Conservation (phyloP, 2,329 filamentous ascomycete genomes). For the Paecilomyces sp. region DNA sequence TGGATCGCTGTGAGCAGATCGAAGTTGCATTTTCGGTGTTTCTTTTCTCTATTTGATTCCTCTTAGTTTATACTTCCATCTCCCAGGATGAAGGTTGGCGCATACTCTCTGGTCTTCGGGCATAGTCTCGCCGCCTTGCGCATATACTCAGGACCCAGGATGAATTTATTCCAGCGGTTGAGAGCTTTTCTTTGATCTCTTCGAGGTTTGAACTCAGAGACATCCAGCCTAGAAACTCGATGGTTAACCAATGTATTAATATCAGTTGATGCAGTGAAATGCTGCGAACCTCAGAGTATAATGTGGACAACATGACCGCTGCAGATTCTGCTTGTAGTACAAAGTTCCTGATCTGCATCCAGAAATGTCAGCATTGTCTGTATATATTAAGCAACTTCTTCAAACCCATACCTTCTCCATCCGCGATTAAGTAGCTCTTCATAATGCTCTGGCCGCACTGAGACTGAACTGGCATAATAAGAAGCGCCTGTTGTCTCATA, state of each 20-base stretch:
- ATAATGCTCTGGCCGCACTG: slow-evolving; percentile 40
- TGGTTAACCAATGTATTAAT: not conserved
- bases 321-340: slow-evolving; percentile 52
- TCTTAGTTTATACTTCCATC: not conserved
- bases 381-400: slow-evolving; percentile 1
- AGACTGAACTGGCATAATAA: slow-evolving; percentile 40
- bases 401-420: slow-evolving; percentile 37
- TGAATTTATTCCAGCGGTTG: slow-evolving; percentile 42
- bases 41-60: slow-evolving; percentile 33
- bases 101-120: slow-evolving; percentile 37
- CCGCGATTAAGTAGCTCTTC: slow-evolving; percentile 41
- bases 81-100: not conserved
- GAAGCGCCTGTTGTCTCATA: slow-evolving; percentile 30
- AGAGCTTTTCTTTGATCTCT: slow-evolving; percentile 41
- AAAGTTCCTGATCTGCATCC: slow-evolving; percentile 37
- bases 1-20: slow-evolving; percentile 36
- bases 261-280: not conserved
- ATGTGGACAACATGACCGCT: slow-evolving; percentile 81
- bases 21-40: slow-evolving; percentile 34
- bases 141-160: slow-evolving; percentile 42
- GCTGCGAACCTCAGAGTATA: slow-evolving; percentile 45
- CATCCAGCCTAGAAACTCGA: slow-evolving; percentile 29
- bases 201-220: slow-evolving; percentile 34
- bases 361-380: slow-evolving; percentile 4
- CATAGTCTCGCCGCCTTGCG: slow-evolving; percentile 38